Base-by-base conservation (phyloP, 768 basidiomycete species). In the Cystofilobasidium ferigula region DNA sequence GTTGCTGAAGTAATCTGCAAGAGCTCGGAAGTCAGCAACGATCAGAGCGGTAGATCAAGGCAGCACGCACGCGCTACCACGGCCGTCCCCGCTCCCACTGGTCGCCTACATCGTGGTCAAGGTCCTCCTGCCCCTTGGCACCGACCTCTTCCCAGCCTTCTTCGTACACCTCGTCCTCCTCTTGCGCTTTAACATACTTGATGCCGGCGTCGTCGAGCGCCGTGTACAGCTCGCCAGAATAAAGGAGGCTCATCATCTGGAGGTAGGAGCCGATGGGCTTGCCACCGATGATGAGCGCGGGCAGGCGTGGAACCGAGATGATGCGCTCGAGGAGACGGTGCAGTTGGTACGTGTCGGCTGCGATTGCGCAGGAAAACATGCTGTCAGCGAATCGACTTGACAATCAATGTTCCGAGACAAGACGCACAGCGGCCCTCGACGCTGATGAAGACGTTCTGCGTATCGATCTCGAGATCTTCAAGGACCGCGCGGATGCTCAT, bases 341-440 rank as follows among this genome's bases (percentile, higher is more conserved):
- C 6, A 54, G 51, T 28, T 54, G 51, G 30, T 54, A 54, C 28
- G 51, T 54, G 30, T 54, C 51, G 30, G 51, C 51, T 54, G 51
- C 20, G 5, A 18, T 8, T 26, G 5, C 28, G 20, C 28, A 22
- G 51, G 51, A 24, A 53, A 18, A 53, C n/a, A n/a, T n/a, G 43
- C 8, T 9, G 43, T 20, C 38, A 40, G 38, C 38, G 38, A 40
- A 16, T n/a, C n/a, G 38, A 40, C 38, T 16, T 40, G 38, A 45
- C 43, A 45, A 20, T 12, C 5, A 9, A 45, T 9, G 43, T 53
- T 8, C 5, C 6, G 14, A 3, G 26, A 26, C 48, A 26, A 24
- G 28, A 54, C 51, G 26, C 8, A 54, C 51, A 54, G 3, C 51
- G 51, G 30, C 51, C 51, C 28, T 54, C 51, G 51, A 54, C 30